Evolutionary conservation across 305 asterid species (phyloP), one percentile per base, ranked within the genome.

Genomic region (Euphrasia arctica): DNA sequence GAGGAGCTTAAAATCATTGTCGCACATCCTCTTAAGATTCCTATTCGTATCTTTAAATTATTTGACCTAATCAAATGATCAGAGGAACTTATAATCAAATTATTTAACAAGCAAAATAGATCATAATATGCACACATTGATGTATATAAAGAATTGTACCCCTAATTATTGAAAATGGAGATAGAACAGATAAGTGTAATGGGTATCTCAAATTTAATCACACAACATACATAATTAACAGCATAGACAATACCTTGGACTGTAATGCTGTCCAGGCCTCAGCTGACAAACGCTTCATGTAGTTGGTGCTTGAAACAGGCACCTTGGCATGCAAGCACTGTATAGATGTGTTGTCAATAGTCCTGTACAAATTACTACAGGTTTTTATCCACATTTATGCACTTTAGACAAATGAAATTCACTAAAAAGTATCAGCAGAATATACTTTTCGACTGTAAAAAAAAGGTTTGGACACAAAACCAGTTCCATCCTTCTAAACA

Each of bases 271-370:
- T 79, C 99, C 99, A 94, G 65, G 99, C 95, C 88, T 82, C 90
- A 68, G 79, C 78, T 32, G 99, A 86, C 79, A 94, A 66, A 65
- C 99, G 85, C 78, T 94, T 94, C 90, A 88, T 87, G 77, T 66
- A 55, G 78, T 77, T 84, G 62, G 73, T 79, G 75, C 69, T 86
- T 74, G 95, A 79, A 76, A 82, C 83, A 52, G 97, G 95, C 70
- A 90, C 95, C 73, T 88, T 94, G 54, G 87, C 95, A 69, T 94
- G 99, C 75, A 60, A 65, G 83, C 97, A 94, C 69, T 81, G 95
- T 75, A 94, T 79, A 50, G 95, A 64, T 50, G 82, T 75, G 80
- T 94, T 94, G 82, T 90, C 96, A 69, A 94, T 88, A 78, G 70
- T 63, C 76, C 99, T 94, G 93, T 81, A 85, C 65, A 59, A 68